Conservation (phyloP, 2,329 filamentous ascomycete species). For the Geosmithia putterillii region DNA sequence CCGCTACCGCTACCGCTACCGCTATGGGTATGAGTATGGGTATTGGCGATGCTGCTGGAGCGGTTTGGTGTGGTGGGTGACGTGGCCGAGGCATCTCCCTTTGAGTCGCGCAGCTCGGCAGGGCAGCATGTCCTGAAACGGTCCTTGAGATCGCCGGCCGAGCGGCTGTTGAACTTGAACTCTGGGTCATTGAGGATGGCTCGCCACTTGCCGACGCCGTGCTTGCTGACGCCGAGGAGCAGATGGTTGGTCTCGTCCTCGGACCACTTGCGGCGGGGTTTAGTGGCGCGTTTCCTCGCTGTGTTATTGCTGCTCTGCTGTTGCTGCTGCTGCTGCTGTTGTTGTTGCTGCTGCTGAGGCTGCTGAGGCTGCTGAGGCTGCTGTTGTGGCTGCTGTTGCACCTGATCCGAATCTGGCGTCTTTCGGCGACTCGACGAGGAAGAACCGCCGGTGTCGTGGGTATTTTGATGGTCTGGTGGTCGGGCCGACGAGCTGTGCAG, state of each 20-base stretch:
- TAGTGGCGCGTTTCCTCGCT: constrained; percentile 40
- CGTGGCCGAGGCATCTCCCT: constrained; percentile 9
- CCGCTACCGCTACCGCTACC: constrained; percentile 30
- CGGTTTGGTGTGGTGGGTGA: constrained; percentile 8
- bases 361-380: too few relatives aligned
- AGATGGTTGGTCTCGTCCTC: constrained; percentile 53
- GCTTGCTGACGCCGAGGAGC: constrained; percentile 45
- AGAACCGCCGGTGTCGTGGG: too few relatives aligned
- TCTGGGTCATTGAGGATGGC: constrained; percentile 48
- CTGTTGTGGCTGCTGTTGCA: too few relatives aligned
- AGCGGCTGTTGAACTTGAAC: constrained; percentile 48
- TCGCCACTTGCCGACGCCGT: constrained; percentile 55
- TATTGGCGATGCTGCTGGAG: background rate
- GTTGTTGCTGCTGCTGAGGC: too few relatives aligned
- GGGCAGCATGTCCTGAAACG: constrained; percentile 55
- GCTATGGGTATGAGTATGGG: too few relatives aligned
- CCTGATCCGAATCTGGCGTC: too few relatives aligned
- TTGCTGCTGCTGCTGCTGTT: too few relatives aligned
- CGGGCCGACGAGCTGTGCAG: constrained; percentile 10
- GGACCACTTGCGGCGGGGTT: constrained; percentile 50
- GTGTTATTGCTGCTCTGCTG: background rate
- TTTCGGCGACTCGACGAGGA: too few relatives aligned
- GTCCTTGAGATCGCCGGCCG: constrained; percentile 52
- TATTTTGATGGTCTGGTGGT: constrained; percentile 17
- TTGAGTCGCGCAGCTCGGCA: constrained; percentile 39